Evolutionary conservation across 805 yeast genomes (phyloP).

Genomic region (Blastobotrys americana): DNA sequence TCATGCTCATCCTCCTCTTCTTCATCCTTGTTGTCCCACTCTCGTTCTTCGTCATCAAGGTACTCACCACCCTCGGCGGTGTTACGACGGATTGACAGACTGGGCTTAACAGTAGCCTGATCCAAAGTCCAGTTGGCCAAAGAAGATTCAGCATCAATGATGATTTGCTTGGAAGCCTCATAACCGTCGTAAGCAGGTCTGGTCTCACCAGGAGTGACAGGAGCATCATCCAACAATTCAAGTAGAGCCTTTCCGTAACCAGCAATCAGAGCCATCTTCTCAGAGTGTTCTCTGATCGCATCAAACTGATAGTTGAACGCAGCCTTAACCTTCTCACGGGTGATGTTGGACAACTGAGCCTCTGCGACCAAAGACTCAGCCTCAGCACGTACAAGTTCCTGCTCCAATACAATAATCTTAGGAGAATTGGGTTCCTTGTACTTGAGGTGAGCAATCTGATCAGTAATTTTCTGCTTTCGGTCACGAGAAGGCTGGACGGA

Average conservation of each 20-base stretch:
- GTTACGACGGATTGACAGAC: conserved; percentile 75
- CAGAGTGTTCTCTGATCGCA: conserved; percentile 88
- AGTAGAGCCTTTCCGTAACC: conserved; percentile 97
- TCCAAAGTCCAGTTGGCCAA: conserved; percentile 96
- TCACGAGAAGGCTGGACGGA: conserved; percentile 98
- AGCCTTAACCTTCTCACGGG: conserved; percentile 96
- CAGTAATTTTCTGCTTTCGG: conserved; percentile 95
- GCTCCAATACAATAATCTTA: conserved; percentile 91
- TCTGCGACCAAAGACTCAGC: conserved; percentile 98
- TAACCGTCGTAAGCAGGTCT: conserved; percentile 98
- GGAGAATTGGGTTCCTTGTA: conserved; percentile 98
- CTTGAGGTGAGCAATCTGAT: conserved; percentile 94
- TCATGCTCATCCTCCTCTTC: conserved; percentile 24
- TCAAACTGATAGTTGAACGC: conserved; percentile 96
- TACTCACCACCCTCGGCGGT: conserved; percentile 47
- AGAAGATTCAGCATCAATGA: conserved; percentile 93
- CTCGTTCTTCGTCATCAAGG: conserved; percentile 33
- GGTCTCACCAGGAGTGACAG: conserved; percentile 98
- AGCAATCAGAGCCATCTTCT: conserved; percentile 93
- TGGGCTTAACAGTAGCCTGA: conserved; percentile 89
- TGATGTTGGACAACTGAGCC: conserved; percentile 96
- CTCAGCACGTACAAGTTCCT: conserved; percentile 97
- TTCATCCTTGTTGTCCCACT: conserved; percentile 33
- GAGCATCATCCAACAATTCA: conserved; percentile 92
- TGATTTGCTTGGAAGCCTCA: conserved; percentile 96